Percentiles rank a stretch among this genome's conserved stretches.
Conservation (phyloP, 192 early-diverging fungal genomes). For the Gryganskiella cystojenkinii region DNA sequence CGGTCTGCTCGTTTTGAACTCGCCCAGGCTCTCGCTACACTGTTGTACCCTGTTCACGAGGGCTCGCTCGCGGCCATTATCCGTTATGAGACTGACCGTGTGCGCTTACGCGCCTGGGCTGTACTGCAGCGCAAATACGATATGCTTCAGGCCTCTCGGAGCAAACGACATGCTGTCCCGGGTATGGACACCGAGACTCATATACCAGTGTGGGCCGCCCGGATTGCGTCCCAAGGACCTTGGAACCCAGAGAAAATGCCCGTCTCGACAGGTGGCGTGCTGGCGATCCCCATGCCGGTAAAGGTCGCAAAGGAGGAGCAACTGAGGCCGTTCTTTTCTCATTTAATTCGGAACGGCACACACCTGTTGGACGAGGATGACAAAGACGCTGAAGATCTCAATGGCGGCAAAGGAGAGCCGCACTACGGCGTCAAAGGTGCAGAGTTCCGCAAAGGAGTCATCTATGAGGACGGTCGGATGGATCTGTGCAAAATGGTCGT, state of each 20-base stretch:
- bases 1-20: background rate
- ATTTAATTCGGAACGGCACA: slow-evolving; percentile 11
- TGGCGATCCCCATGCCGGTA: slow-evolving; percentile 11
- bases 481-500: slow-evolving; percentile 17
- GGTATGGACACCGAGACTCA: background rate
- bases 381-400: slow-evolving; percentile 2
- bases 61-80: slow-evolving; percentile 7
- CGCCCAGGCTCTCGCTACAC: background rate
- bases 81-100: slow-evolving; percentile 7
- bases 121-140: slow-evolving; percentile 2
- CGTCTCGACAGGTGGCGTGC: slow-evolving; percentile 4
- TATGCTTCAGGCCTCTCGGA: slow-evolving; percentile 1
- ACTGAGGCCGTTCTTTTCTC: slow-evolving; percentile 5
- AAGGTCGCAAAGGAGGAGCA: slow-evolving; percentile 11
- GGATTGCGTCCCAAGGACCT: slow-evolving; percentile 13
- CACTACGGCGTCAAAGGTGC: slow-evolving; percentile 7
- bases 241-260: slow-evolving; percentile 14
- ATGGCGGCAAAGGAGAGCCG: slow-evolving; percentile 11
- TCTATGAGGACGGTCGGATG: slow-evolving; percentile 12
- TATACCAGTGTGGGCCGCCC: background rate
- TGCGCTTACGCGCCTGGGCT: slow-evolving; percentile 8
- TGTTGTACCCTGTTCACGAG: slow-evolving; percentile 5
- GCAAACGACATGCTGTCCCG: slow-evolving; percentile 1
- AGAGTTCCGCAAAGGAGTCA: slow-evolving; percentile 12
- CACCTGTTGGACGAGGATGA: slow-evolving; percentile 13